These are phyloP conservation scores for Globisporangium polare DNA, from an alignment of 352 stramenopile genomes.

Conservation along the genomic window DNA sequence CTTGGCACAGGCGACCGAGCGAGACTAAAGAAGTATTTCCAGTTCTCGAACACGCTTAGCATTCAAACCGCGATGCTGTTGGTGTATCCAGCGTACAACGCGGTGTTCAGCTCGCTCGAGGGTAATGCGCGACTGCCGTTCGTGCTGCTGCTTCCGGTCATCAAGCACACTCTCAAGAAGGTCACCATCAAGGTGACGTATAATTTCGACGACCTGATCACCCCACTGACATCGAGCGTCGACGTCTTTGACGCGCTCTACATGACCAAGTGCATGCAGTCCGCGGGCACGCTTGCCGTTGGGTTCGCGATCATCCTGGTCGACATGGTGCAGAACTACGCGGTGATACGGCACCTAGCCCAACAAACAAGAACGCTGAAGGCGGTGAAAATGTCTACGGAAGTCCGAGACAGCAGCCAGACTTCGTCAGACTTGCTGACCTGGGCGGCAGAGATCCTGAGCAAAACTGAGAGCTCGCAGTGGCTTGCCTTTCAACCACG, in stretches of 20 bases:
- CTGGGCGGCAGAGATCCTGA: neutral
- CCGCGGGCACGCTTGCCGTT: constrained; percentile 9
- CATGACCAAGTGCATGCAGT: constrained; percentile 24
- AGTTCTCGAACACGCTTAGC: neutral
- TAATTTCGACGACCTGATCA: neutral
- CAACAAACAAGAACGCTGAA: neutral
- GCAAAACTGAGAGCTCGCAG: neutral
- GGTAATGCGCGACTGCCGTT: neutral
- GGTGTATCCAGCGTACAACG: constrained; percentile 11
- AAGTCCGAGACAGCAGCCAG: neutral
- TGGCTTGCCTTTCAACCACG: neutral
- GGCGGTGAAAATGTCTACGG: neutral
- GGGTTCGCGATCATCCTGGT: constrained; percentile 11
- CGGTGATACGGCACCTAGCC: neutral
- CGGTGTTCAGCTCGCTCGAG: constrained; percentile 6
- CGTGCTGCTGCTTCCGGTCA: constrained; percentile 9
- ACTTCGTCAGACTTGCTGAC: neutral
- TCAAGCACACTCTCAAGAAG: constrained; percentile 4
- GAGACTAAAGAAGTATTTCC: neutral
- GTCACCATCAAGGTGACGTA: neutral
- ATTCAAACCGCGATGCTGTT: neutral
- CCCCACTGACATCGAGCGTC: neutral
- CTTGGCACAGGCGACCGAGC: neutral
- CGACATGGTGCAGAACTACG: constrained; percentile 9
- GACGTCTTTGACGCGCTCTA: constrained; percentile 16